Evolutionary conservation across 345 rosid species (phyloP).

Genomic region (Brassica juncea): DNA sequence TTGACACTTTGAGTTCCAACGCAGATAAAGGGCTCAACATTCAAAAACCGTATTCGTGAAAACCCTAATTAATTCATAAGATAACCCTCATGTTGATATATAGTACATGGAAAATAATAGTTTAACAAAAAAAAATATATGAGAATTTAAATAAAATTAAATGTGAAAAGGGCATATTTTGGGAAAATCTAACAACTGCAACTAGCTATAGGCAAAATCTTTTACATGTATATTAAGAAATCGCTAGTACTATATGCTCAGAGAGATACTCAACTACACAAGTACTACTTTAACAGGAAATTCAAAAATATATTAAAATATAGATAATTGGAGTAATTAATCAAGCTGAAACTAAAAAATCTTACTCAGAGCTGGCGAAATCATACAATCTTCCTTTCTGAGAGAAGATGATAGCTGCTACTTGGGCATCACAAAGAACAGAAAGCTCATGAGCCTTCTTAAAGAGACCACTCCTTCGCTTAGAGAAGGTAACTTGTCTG

Average conservation of each 20-base stretch:
- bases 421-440: conserved; percentile 60
- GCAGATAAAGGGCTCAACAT: conserved; percentile 14
- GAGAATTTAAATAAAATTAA: too few species aligned
- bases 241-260: conserved; percentile 20
- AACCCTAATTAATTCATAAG: conserved; percentile 23
- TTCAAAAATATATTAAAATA: background rate
- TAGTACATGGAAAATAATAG: too few species aligned
- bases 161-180: background rate
- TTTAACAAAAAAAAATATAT: too few species aligned
- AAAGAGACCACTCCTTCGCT: conserved; percentile 54
- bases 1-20: conserved; percentile 31
- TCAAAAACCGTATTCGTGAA: background rate
- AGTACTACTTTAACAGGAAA: background rate
- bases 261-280: conserved; percentile 13
- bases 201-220: conserved; percentile 16
- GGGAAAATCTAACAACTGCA: background rate
- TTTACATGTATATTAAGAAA: conserved; percentile 3
- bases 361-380: conserved; percentile 52
- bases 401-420: conserved; percentile 55
- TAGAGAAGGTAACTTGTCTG: conserved; percentile 63
- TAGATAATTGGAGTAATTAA: background rate
- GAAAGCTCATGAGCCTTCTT: conserved; percentile 66
- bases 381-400: conserved; percentile 52
- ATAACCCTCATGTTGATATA: conserved; percentile 3
- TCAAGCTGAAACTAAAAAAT: conserved; percentile 5